A percentile compares a stretch with the other conserved stretches of the same genome.
phyloP scores from a whole-genome alignment of 257 asterid genomes.

The Mentha longifolia region DNA sequence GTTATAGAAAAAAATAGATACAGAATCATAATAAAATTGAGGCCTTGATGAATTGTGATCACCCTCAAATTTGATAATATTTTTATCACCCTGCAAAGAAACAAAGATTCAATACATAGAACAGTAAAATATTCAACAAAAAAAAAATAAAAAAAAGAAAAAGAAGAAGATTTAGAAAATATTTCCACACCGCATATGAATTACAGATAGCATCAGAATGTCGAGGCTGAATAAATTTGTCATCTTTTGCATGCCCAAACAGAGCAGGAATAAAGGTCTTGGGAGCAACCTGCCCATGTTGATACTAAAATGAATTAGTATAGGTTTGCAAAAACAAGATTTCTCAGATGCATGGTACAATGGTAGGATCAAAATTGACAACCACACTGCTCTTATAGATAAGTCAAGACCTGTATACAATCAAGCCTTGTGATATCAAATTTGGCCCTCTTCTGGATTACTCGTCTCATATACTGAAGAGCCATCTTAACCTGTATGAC shows the following conservation, averaged over 20 bases:
- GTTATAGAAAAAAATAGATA: conserved; percentile 82
- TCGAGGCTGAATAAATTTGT: conserved; percentile 78
- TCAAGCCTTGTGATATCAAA: conserved; percentile 87
- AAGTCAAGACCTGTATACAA: conserved; percentile 65
- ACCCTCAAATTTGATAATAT: conserved; percentile 90
- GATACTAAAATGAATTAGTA: conserved; percentile 32
- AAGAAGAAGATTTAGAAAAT: conserved; percentile 29
- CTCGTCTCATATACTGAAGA: conserved; percentile 90
- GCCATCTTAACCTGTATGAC: conserved; percentile 81
- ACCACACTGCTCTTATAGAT: conserved; percentile 25
- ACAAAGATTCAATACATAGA: conserved; percentile 30
- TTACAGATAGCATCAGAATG: conserved; percentile 85
- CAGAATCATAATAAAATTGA: conserved; percentile 87
- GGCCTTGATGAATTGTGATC: conserved; percentile 99
- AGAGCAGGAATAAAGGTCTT: conserved; percentile 86
- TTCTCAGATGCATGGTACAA: conserved; percentile 11
- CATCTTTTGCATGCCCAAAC: conserved; percentile 96
- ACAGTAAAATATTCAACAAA: conserved; percentile 18
- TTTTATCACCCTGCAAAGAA: conserved; percentile 88
- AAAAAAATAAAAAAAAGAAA: too few relatives aligned
- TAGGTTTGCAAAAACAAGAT: neutral
- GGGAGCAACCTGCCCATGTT: conserved; percentile 75
- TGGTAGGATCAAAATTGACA: conserved; percentile 30
- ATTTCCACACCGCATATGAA: conserved; percentile 66
- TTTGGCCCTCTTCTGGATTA: conserved; percentile 88